Evolutionary conservation across 1,284 basidiomycete genomes (phyloP), one percentile per base, ranked within the genome.

Genomic region (Cerrena zonata): DNA sequence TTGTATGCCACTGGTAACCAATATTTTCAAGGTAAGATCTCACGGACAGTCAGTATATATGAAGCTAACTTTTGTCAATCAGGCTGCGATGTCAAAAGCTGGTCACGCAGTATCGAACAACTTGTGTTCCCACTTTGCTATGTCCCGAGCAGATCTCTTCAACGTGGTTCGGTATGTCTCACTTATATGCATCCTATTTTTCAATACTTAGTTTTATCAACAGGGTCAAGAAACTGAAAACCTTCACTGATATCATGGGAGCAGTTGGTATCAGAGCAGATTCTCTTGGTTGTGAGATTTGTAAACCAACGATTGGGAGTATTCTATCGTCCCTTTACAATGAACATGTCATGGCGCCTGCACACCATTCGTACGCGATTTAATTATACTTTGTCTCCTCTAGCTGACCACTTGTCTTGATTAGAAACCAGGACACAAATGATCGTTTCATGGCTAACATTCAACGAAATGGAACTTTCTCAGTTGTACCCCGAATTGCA

Each of bases 381-480:
- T n/a, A n/a, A n/a, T 36, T 36, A 11, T 23, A 5, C 23, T 49
- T 21, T 47, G 36, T 10, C n/a, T 39, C 0, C 24, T 4, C 36
- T 21, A 15, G 27, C 12, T 18, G 23, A 43, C n/a, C 19, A n/a
- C n/a, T n/a, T n/a, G n/a, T n/a, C n/a, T n/a, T n/a, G n/a, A n/a
- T 2, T 44, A 66, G 64, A 37, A 80, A 82, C 43, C 87, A 89
- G 60, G 85, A 88, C 55, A 87, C 85, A 21, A 86, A 86, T 54
- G 81, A 84, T 59, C 52, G 61, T 47, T 88, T 78, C 66, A 67
- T 89, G 51, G 87, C 82, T 22, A 90, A 90, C 61, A 85, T 90
- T 45, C 87, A 90, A 62, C 74, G 87, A 22, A 82, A 89, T 55
- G 87, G 80, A 5, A 79, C 85, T 0, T 89, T 85, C 66, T 84